A percentile compares a stretch with the other conserved stretches of the same genome.
These are phyloP conservation scores for Lentinula detonsa DNA, from an alignment of 768 basidiomycete genomes.

Conservation along the genomic window DNA sequence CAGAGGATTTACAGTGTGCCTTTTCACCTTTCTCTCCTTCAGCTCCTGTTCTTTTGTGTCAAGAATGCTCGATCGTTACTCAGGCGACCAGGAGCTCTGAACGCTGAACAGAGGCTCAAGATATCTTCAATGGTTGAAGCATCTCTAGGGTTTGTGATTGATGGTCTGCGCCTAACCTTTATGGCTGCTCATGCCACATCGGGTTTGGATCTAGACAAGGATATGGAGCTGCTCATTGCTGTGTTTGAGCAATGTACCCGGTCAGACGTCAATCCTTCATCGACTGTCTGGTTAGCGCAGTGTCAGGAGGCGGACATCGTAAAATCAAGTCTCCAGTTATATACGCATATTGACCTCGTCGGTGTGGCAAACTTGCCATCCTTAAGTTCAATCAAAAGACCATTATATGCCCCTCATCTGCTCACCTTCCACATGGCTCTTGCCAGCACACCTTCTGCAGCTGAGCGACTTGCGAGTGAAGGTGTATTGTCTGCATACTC, in stretches of 20 bases:
- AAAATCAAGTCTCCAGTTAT: slow-evolving; percentile 66
- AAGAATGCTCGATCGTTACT: slow-evolving; percentile 53
- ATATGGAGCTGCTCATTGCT: slow-evolving; percentile 75
- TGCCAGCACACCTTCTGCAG: slow-evolving; percentile 67
- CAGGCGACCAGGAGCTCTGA: slow-evolving; percentile 41
- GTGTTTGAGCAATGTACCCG: slow-evolving; percentile 81
- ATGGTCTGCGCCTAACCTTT: slow-evolving; percentile 61
- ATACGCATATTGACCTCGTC: slow-evolving; percentile 60
- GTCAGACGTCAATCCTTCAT: slow-evolving; percentile 60
- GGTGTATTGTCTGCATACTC: slow-evolving; percentile 79
- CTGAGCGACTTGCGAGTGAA: slow-evolving; percentile 81
- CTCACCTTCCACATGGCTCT: slow-evolving; percentile 85
- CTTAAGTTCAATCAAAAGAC: slow-evolving; percentile 55
- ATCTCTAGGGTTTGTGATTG: slow-evolving; percentile 58
- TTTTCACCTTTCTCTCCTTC: slow-evolving; percentile 77
- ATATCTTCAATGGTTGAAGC: slow-evolving; percentile 58
- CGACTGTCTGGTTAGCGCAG: slow-evolving; percentile 70
- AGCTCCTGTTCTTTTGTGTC: slow-evolving; percentile 74
- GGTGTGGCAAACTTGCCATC: slow-evolving; percentile 64
- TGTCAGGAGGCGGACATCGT: slow-evolving; percentile 82
- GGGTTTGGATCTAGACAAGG: slow-evolving; percentile 65
- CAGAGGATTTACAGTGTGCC: slow-evolving; percentile 55
- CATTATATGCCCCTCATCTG: slow-evolving; percentile 72
- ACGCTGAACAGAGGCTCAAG: slow-evolving; percentile 55
- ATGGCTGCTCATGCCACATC: slow-evolving; percentile 50